Base-by-base conservation (phyloP, 495 filamentous ascomycete species). In the Lasiosphaeris hirsuta region DNA sequence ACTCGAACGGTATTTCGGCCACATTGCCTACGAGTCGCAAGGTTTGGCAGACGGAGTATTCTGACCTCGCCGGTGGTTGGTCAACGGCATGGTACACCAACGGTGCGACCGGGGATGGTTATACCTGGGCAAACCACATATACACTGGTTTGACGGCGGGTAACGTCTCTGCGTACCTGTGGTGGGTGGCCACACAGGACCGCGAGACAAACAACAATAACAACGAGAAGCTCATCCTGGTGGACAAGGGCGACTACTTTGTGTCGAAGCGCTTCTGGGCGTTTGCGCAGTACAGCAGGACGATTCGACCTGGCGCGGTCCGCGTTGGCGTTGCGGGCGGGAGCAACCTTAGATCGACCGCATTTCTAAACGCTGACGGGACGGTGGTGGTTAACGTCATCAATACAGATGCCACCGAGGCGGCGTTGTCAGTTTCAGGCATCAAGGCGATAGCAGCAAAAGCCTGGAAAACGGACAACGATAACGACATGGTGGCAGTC, bases 121-220 rank as follows among this genome's bases (percentile, higher is more conserved):
- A 78, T 43, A 76, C 75, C 1, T 86, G 83, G 83, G 83, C 83
- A 1, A 77, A 73, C 53, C 71, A 75, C 49, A 78, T 83, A 37
- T 71, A 75, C n/a, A 67, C 66, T 5, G 75, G 65, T 5, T 61
- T 84, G 38, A 71, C 70, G 18, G 59, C 70, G 13, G 71, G 69
- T 2, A 77, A 79, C 56, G 55, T 77, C 10, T 75, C 70, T 33
- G 80, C 69, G 6, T 81, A 78, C 56, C 68, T 84, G 4, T 83
- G 78, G 66, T 82, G 81, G 80, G 71, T 74, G 8, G 72, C 71
- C 54, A 75, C 71, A 36, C 69, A 71, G 51, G 63, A 65, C 49
- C 19, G 34, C 38, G 57, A 13, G 1, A 62, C 59, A 4, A 60
- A 65, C 45, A 53, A 51, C 18, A 62, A 65, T 49, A 65, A 62